Evolutionary conservation across 2,329 filamentous ascomycete species (phyloP), one percentile per base, ranked within the genome.

Genomic region (Cercospora sesami): DNA sequence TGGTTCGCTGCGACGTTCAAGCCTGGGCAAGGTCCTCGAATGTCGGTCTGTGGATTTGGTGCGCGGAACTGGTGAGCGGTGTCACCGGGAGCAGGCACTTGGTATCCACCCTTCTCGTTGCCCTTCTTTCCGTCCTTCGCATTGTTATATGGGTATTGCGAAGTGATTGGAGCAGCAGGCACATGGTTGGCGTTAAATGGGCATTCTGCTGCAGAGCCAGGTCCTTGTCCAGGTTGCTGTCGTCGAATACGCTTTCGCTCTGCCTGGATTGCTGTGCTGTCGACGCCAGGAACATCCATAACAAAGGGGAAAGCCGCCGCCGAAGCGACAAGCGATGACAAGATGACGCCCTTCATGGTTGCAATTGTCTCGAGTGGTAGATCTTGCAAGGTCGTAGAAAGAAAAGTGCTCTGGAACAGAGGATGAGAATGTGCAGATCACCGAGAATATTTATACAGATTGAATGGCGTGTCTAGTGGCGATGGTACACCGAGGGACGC

Each of bases 41-140:
- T 80, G 67, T 83, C 81, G 18, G 73, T 68, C 45, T 33, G 36
- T 28, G 30, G 74, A 72, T 75, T 57, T 7, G 81, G 80, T 8
- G 80, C 75, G 21, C 75, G 68, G 60, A 79, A 82, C 55, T 74
- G 58, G 72, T 81, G 76, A 2, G 79, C 80, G 39, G 72, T 76
- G 63, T 83, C 81, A n/a, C 80, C 79, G 53, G 75, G 72, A 16
- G 79, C 81, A 33, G 83, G 82, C 0, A 84, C 82, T 63, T 80
- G 76, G 68, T 80, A 82, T 2, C 82, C 81, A 63, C 83, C 82
- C 45, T 74, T 75, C 2, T 78, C 79, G 6, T 77, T 81, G 5
- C 82, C 82, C 14, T 76, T 77, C 10, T 74, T 26, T 45, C 82
- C 82, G 63, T 82, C 79, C 66, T 78, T 79, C 5, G 82, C 81